Conservation (phyloP, 2,329 filamentous ascomycete species). For the Pseudogymnoascus sp. region DNA sequence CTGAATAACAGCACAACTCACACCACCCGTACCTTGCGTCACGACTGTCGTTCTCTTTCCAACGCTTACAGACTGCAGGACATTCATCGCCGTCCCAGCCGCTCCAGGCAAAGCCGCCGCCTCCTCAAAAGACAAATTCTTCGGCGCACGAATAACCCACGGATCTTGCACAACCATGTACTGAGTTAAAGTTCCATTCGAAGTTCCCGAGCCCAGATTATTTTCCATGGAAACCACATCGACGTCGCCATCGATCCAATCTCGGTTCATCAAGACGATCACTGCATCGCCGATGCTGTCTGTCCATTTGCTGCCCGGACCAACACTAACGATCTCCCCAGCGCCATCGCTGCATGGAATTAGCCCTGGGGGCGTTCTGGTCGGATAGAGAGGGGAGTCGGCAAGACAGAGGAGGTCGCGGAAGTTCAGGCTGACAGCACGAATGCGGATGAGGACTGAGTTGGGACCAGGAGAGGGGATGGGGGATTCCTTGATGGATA, state of each 20-base stretch:
- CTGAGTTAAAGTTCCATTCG: neutral
- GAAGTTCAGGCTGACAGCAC: constrained; percentile 25
- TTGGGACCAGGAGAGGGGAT: constrained; percentile 42
- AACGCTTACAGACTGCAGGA: constrained; percentile 38
- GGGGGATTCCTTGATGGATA: constrained; percentile 38
- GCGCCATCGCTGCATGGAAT: constrained; percentile 40
- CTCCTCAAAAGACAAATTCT: constrained; percentile 35
- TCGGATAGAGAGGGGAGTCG: constrained; percentile 16
- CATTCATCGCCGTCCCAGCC: constrained; percentile 46
- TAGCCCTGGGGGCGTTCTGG: neutral
- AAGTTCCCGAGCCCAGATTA: constrained; percentile 33
- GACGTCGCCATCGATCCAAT: constrained; percentile 45
- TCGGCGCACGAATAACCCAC: constrained; percentile 36
- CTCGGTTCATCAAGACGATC: constrained; percentile 24
- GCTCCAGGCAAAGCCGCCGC: constrained; percentile 45
- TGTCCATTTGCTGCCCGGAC: constrained; percentile 7
- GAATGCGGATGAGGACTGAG: constrained; percentile 35
- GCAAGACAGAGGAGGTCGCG: constrained; percentile 20
- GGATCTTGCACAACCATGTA: constrained; percentile 39
- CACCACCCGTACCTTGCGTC: constrained; percentile 36
- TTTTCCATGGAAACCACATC: constrained; percentile 19
- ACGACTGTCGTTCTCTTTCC: constrained; percentile 32
- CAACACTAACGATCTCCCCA: constrained; percentile 37
- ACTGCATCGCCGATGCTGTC: constrained; percentile 11
- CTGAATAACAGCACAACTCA: constrained; percentile 34